phyloP scores from a whole-genome alignment of 2,329 filamentous ascomycete species.

The Aspergillus versicolor region DNA sequence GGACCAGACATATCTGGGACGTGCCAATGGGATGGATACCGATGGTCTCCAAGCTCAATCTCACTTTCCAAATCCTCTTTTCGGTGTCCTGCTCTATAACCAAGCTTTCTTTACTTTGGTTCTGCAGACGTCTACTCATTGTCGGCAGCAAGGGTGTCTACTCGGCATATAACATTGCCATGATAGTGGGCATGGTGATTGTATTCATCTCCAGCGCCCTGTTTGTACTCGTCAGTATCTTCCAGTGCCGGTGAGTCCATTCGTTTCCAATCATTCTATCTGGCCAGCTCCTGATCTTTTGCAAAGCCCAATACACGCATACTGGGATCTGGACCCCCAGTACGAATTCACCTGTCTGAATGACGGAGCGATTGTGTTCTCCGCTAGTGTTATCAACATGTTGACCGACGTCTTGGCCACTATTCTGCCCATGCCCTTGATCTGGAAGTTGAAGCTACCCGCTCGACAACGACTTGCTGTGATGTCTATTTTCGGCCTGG shows the following conservation, averaged over 20 bases:
- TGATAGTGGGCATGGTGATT: slow-evolving; percentile 29
- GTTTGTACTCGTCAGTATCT: slow-evolving; percentile 36
- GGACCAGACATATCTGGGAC: slow-evolving; percentile 46
- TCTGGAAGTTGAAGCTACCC: slow-evolving; percentile 40
- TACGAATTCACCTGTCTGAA: slow-evolving; percentile 31
- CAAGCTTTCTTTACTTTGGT: slow-evolving; percentile 40
- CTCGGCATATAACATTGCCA: slow-evolving; percentile 23
- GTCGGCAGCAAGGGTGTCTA: slow-evolving; percentile 28
- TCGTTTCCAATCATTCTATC: not conserved
- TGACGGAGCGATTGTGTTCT: slow-evolving; percentile 30
- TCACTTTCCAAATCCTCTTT: slow-evolving; percentile 40
- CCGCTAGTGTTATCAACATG: slow-evolving; percentile 39
- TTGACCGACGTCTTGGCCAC: slow-evolving; percentile 38
- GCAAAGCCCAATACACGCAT: slow-evolving; percentile 32
- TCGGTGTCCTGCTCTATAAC: slow-evolving; percentile 33
- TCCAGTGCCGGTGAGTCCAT: slow-evolving; percentile 42
- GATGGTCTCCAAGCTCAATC: slow-evolving; percentile 35
- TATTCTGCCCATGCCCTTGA: slow-evolving; percentile 39
- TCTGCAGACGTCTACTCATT: slow-evolving; percentile 35
- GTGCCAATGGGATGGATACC: slow-evolving; percentile 30
- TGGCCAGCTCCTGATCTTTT: slow-evolving; percentile 8
- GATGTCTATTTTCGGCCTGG: slow-evolving; percentile 40
- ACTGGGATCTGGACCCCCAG: slow-evolving; percentile 30
- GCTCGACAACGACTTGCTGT: slow-evolving; percentile 37
- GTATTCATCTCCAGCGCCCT: slow-evolving; percentile 29